phyloP scores from a whole-genome alignment of 140 eudicot genomes.

The Ambrosia hybrid region DNA sequence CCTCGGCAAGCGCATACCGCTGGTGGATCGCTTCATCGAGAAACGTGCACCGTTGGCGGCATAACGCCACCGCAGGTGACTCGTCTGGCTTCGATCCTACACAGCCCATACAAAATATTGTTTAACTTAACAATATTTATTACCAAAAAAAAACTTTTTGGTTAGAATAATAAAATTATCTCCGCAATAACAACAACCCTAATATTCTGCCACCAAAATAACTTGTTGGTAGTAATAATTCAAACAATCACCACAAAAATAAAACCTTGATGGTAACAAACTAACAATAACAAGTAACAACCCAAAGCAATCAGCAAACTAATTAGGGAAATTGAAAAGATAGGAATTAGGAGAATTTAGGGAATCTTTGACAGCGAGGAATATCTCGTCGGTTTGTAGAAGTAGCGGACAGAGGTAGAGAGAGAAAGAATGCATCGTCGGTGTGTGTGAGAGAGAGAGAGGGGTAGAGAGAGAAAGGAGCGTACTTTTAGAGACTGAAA shows the following conservation, averaged over 20 bases:
- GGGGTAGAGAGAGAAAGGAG: slow-evolving; percentile 29
- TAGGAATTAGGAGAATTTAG: slow-evolving; percentile 10
- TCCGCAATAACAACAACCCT: too few species aligned
- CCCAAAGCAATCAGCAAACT: too few species aligned
- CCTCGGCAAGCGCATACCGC: slow-evolving; percentile 65
- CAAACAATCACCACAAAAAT: too few species aligned
- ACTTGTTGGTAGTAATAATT: too few species aligned
- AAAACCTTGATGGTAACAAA: not conserved
- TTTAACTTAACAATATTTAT: not conserved
- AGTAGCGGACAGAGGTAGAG: slow-evolving; percentile 33
- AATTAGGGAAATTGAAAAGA: not conserved
- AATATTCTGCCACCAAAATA: too few species aligned
- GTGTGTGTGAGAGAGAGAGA: slow-evolving; percentile 42
- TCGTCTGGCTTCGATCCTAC: slow-evolving; percentile 83
- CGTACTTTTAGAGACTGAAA: slow-evolving; percentile 38
- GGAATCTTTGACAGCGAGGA: slow-evolving; percentile 68
- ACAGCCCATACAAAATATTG: slow-evolving; percentile 62
- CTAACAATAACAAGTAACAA: too few species aligned
- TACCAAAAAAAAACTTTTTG: too few species aligned
- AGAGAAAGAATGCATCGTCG: slow-evolving; percentile 35
- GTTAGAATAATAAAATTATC: too few species aligned
- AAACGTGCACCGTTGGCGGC: slow-evolving; percentile 62
- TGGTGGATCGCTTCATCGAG: slow-evolving; percentile 76
- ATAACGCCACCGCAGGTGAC: slow-evolving; percentile 77
- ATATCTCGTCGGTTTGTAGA: slow-evolving; percentile 72